Evolutionary conservation across 75 land plant species (phyloP), one percentile per base, ranked within the genome.

Genomic region (Pinus albicaulis): DNA sequence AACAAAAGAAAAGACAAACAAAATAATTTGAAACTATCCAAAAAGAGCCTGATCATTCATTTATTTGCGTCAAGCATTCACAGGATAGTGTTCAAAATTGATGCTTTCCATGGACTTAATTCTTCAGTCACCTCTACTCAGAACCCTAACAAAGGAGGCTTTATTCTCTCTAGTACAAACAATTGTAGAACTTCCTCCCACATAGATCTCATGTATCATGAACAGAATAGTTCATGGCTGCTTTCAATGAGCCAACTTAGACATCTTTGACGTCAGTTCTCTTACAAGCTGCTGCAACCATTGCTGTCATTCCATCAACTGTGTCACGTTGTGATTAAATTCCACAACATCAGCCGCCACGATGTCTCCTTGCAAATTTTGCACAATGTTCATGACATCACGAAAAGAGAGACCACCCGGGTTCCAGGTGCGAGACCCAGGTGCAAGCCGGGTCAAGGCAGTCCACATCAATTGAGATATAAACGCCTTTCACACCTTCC

Each of bases 281-380:
- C 99, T 88, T 8, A 98, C 99, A 58, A 98, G 85, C 77, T 98
- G 95, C 95, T 65, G 99, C 98, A 59, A 98, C 98, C 99, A 98
- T 98, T 24, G 95, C 99, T 16, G 99, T 98, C 99, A 98, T 98
- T 22, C 98, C 98, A 87, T 95, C 95, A 20, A 92, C 99, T n/a
- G 99, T 98, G 77, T 98, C 99, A 53, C 99, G 88, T 70, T 98
- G 99, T 13, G 99, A 73, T 98, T 98, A 76, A 95, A 95, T 79
- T 98, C 99, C 26, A 98, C 99, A 20, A 98, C 98, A 83, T 95
- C 99, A 59, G 88, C 98, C 57, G 90, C 99, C 7, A 98, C 98
- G 68, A 98, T 87, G 75, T 92, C 87, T 7, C 86, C 99, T 82
- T 89, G 73, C 59, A 98, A 82, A 77, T 92, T 98, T 75, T 95